phyloP scores from a whole-genome alignment of 345 rosid genomes.

The Sisymbrium irio region DNA sequence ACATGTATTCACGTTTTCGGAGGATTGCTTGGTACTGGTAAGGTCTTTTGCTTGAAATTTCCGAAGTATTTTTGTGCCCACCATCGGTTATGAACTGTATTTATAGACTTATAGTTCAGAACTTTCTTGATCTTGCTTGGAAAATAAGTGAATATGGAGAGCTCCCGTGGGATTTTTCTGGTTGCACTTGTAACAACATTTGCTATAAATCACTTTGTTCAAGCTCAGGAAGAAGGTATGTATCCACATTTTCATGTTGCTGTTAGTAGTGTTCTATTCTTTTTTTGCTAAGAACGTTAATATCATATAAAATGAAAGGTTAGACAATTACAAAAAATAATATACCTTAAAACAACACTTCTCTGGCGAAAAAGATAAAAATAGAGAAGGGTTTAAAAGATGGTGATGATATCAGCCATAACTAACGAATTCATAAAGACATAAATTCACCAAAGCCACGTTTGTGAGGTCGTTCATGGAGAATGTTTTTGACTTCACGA shows the following conservation, averaged over 20 bases:
- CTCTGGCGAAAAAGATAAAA: no score
- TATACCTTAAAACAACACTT: no score
- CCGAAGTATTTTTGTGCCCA: background rate
- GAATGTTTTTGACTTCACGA: no score
- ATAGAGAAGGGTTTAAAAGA: no score
- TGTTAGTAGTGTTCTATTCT: background rate
- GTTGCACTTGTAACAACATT: conserved; percentile 4
- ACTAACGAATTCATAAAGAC: no score
- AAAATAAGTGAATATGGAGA: conserved; percentile 9
- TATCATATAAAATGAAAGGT: no score
- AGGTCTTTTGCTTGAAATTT: background rate
- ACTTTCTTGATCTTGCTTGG: background rate
- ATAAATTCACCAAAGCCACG: no score
- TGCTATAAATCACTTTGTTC: background rate
- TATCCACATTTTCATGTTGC: background rate
- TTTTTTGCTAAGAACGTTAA: no score
- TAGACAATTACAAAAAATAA: no score
- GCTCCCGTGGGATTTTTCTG: background rate
- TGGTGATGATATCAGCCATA: no score
- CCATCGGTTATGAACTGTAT: background rate
- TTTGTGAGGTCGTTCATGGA: no score
- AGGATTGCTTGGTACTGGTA: background rate
- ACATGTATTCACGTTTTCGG: conserved; percentile 15
- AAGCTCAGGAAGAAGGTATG: conserved; percentile 42
- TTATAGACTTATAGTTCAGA: background rate